A percentile compares a stretch with the other conserved stretches of the same genome.
Evolutionary conservation across 805 yeast genomes (phyloP).

Genomic region (Yamadazyma paraphyllophila): DNA sequence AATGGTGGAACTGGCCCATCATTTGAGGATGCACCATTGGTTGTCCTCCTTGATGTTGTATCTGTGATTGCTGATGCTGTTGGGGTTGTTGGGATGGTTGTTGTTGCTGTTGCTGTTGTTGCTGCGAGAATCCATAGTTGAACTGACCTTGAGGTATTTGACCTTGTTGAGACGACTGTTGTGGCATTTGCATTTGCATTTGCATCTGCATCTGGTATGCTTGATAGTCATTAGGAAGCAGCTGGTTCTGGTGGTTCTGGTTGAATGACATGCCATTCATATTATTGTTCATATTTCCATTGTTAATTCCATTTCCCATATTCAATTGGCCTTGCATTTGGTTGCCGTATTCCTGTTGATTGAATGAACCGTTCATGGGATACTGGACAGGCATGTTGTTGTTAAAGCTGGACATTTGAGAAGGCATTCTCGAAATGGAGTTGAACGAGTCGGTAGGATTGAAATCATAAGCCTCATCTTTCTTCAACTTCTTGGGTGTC

Average conservation of each 20-base stretch:
- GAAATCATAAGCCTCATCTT: constrained; percentile 12
- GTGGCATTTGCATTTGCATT: constrained; percentile 27
- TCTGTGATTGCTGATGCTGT: constrained; percentile 15
- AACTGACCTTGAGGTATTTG: constrained; percentile 1
- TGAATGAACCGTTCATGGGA: constrained; percentile 6
- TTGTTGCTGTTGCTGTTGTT: constrained; percentile 15
- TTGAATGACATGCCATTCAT: not conserved
- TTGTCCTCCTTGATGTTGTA: constrained; percentile 18
- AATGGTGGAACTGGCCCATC: constrained; percentile 19
- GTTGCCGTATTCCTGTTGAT: constrained; percentile 1
- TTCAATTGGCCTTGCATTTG: not conserved
- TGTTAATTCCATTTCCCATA: no score
- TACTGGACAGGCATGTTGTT: constrained; percentile 10
- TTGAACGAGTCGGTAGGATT: constrained; percentile 14
- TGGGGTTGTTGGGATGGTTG: constrained; percentile 18
- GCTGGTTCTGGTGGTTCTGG: not conserved
- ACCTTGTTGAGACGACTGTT: not conserved
- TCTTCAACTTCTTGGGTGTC: constrained; percentile 42
- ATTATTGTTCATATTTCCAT: not conserved
- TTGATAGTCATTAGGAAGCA: constrained; percentile 19
- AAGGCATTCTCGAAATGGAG: constrained; percentile 11
- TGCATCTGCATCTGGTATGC: constrained; percentile 23
- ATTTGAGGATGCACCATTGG: constrained; percentile 17
- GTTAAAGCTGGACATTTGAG: constrained; percentile 9
- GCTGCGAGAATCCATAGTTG: not conserved